Conservation (phyloP, 257 asterid species). For the Dorcoceras hygrometricum region DNA sequence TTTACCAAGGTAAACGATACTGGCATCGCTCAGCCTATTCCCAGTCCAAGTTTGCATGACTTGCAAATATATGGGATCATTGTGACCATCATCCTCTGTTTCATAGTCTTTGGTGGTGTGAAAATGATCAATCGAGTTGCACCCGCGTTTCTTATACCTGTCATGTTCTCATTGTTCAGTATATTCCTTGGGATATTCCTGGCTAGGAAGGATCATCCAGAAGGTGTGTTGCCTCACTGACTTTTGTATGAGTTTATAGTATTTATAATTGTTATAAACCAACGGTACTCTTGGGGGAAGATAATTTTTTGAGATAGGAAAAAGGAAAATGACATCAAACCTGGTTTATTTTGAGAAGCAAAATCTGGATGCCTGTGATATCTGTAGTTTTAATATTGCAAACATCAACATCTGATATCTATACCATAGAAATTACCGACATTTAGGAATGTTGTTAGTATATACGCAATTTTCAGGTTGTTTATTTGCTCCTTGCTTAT, state of each 20-base stretch:
- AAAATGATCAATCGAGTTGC: slow-evolving; percentile 97
- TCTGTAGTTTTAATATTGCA: not conserved
- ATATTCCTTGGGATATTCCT: slow-evolving; percentile 79
- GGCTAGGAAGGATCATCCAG: slow-evolving; percentile 72
- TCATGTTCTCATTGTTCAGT: slow-evolving; percentile 76
- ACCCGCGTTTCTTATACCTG: slow-evolving; percentile 94
- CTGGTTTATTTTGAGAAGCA: not conserved
- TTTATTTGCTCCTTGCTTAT: not conserved
- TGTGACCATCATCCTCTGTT: slow-evolving; percentile 87
- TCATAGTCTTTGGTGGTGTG: slow-evolving; percentile 98
- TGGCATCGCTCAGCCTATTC: slow-evolving; percentile 64
- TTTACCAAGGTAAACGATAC: slow-evolving; percentile 81
- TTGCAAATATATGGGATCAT: slow-evolving; percentile 91
- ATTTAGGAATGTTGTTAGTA: not conserved
- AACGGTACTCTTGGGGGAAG: not conserved
- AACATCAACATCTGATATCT: not conserved
- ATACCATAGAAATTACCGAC: not conserved
- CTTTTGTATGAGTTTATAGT: slow-evolving; percentile 17
- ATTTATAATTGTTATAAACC: not conserved
- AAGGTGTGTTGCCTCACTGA: slow-evolving; percentile 44
- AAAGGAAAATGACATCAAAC: not conserved
- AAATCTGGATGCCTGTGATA: not conserved
- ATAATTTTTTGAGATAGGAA: not conserved
- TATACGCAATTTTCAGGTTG: not conserved
- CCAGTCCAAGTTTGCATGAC: slow-evolving; percentile 95